Evolutionary conservation across 805 yeast genomes (phyloP), one percentile per base, ranked within the genome.

Genomic region (Cyberlindnera lachancei): DNA sequence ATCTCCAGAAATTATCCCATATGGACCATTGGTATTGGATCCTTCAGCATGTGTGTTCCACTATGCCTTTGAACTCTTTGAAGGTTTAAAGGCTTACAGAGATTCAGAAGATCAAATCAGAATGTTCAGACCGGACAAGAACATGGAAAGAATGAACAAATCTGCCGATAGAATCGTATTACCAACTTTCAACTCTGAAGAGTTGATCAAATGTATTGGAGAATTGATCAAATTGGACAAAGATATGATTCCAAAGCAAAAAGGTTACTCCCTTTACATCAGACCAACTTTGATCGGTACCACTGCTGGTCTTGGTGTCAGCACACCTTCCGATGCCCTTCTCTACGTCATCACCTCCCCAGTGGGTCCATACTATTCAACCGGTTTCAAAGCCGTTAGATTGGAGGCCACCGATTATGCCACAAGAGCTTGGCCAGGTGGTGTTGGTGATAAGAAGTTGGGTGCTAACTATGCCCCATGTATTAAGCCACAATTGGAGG

Each of bases 391-490:
- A 64, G 96, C 97, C 25, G 95, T 92, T 34, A 70, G 75, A 40
- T 71, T 92, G 44, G 96, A 90, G 64, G 96, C 97, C 45, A 88
- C 96, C 22, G 95, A 86, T 56, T 78, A 84, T 49, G 95, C 95
- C 31, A 88, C 88, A 21, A 83, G 98, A 67, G 97, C 98, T 19
- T 90, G 97, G 97, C 97, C 97, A 55, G 95, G 95, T 53, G 98
- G 97, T 60, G 87, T 78, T 49, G 98, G 98, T 63, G 82, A 90
- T 74, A 80, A 75, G 61, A 90, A 90, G 64, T 75, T 90, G 52
- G 98, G 98, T 61, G 96, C 95, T 40, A 90, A 90, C 69, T 90
- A 90, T 56, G 98, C 96, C 27, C 96, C 97, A 41, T 84, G 96
- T 59, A 76, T 88, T 52, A 69, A 73, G 55, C 96, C 97, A 20